These are phyloP conservation scores for Alternaria sp. DNA, from an alignment of 2,329 filamentous ascomycete genomes.

Conservation along the genomic window DNA sequence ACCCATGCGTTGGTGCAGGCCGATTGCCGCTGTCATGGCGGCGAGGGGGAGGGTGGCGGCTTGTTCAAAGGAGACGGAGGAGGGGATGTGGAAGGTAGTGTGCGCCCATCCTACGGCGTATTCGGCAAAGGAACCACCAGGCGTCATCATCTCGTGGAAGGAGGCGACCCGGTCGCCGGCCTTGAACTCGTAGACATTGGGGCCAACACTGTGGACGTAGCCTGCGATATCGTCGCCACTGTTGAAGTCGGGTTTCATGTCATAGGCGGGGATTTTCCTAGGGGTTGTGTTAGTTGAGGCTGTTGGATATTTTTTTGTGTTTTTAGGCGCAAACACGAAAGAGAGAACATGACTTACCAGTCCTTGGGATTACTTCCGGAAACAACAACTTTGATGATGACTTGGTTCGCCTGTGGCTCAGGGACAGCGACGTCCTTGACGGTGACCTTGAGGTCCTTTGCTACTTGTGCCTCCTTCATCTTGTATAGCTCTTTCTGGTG, in stretches of 20 bases:
- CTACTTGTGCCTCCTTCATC: slow-evolving; percentile 56
- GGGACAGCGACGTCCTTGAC: slow-evolving; percentile 50
- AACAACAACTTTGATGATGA: slow-evolving; percentile 52
- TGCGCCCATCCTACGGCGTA: slow-evolving; percentile 65
- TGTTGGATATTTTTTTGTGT: too few species aligned
- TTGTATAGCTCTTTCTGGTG: slow-evolving; percentile 6
- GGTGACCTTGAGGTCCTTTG: slow-evolving; percentile 42
- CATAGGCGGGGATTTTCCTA: slow-evolving; percentile 38
- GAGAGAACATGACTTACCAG: slow-evolving; percentile 47
- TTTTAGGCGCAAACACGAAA: not conserved
- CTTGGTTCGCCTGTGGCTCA: slow-evolving; percentile 41
- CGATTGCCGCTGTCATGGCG: slow-evolving; percentile 56
- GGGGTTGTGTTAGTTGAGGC: too few species aligned
- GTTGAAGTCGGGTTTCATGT: slow-evolving; percentile 48
- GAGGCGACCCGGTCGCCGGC: slow-evolving; percentile 65
- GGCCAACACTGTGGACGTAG: slow-evolving; percentile 63
- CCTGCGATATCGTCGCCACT: slow-evolving; percentile 65
- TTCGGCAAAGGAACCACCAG: slow-evolving; percentile 66
- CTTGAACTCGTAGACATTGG: slow-evolving; percentile 65
- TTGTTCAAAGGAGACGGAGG: slow-evolving; percentile 60
- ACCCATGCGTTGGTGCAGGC: slow-evolving; percentile 54
- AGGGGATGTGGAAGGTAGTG: slow-evolving; percentile 65
- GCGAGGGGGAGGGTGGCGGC: slow-evolving; percentile 58
- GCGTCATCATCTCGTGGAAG: slow-evolving; percentile 63
- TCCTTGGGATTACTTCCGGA: slow-evolving; percentile 58